A percentile compares a stretch with the other conserved stretches of the same genome.
Conservation (phyloP, 2,329 filamentous ascomycete species). For the Pseudodiploospora longispora region DNA sequence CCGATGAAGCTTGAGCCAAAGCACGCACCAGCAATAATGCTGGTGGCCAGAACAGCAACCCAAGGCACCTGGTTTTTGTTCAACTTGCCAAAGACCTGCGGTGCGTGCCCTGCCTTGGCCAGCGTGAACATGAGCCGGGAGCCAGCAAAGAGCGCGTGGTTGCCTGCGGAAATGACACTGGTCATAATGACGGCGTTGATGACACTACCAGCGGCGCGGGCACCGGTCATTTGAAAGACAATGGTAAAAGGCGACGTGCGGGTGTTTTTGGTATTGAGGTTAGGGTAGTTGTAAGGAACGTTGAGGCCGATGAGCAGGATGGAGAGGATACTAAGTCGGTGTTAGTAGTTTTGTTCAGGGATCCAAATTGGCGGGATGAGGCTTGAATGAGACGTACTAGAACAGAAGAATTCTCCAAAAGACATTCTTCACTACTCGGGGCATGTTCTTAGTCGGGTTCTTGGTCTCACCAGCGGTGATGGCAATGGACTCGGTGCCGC, state of each 20-base stretch:
- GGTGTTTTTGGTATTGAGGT: constrained; percentile 23
- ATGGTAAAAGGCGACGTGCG: constrained; percentile 41
- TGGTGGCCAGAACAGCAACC: constrained; percentile 40
- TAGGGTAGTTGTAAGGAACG: constrained; percentile 43
- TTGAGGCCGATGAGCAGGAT: constrained; percentile 46
- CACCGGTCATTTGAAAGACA: constrained; percentile 51
- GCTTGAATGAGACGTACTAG: constrained; percentile 18
- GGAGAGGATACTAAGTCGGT: constrained; percentile 24
- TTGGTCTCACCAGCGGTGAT: constrained; percentile 60
- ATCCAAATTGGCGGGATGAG: neutral
- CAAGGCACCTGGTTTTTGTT: constrained; percentile 29
- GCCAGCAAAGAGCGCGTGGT: constrained; percentile 29
- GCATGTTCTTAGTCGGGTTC: constrained; percentile 52
- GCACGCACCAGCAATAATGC: constrained; percentile 50
- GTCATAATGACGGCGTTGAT: constrained; percentile 50
- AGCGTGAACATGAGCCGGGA: constrained; percentile 28
- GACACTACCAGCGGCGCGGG: constrained; percentile 40
- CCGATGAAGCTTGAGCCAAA: constrained; percentile 60
- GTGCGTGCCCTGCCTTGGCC: constrained; percentile 41
- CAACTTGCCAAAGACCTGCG: constrained; percentile 38
- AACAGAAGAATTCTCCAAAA: constrained; percentile 56
- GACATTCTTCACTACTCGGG: constrained; percentile 56
- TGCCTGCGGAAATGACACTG: constrained; percentile 29
- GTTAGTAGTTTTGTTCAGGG: neutral
- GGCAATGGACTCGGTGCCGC: constrained; percentile 55